phyloP scores from a whole-genome alignment of 176 grass and related monocot species.

The Hordeum marinum region DNA sequence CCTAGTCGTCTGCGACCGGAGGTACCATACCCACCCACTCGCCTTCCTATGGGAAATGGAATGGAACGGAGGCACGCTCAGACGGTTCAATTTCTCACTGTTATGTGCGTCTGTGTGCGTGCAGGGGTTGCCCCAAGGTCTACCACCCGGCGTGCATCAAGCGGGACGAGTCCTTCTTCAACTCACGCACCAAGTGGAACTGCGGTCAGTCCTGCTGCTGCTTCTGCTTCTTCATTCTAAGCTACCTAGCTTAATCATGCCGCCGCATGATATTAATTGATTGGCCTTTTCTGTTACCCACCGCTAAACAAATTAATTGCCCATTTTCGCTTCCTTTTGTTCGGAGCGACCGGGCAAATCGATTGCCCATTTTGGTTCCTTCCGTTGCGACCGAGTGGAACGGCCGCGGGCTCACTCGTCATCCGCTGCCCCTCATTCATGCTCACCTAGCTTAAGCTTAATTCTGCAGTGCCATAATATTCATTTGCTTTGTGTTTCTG shows the following conservation, averaged over 20 bases:
- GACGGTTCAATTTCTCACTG: neutral
- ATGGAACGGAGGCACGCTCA: too few species aligned
- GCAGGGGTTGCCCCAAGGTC: conserved; percentile 91
- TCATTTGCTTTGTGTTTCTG: too few species aligned
- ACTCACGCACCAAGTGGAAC: conserved; percentile 74
- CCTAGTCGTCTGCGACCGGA: conserved; percentile 91
- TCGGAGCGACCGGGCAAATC: too few species aligned
- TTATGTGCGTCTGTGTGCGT: neutral
- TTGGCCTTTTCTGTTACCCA: neutral
- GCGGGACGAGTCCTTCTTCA: conserved; percentile 86
- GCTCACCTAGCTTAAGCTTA: too few species aligned
- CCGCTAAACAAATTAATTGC: too few species aligned
- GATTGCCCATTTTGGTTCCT: too few species aligned
- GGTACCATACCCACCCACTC: conserved; percentile 38
- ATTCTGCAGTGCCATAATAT: too few species aligned
- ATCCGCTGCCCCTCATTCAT: too few species aligned
- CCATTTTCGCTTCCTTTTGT: too few species aligned
- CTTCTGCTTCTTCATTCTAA: neutral
- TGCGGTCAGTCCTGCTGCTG: conserved; percentile 79
- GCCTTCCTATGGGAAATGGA: neutral
- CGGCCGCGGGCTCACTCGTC: too few species aligned
- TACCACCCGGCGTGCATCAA: conserved; percentile 94
- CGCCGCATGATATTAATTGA: neutral
- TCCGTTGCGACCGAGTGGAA: too few species aligned
- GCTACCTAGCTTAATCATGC: neutral